Conservation (phyloP, 495 filamentous ascomycete genomes). For the Trichocladium uniseriatum region DNA sequence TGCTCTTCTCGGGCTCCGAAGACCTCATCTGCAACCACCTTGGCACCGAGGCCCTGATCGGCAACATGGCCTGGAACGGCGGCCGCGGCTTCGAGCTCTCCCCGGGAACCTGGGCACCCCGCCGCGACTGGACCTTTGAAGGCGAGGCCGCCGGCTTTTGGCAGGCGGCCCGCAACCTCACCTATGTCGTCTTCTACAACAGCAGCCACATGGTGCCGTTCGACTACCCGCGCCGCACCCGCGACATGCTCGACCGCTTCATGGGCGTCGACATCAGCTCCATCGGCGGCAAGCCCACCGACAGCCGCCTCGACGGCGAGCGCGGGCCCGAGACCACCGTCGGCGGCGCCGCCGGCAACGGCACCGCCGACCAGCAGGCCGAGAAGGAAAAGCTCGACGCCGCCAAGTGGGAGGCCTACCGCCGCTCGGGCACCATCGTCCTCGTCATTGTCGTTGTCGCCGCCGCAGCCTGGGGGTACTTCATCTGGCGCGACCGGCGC, state of each 20-base stretch:
- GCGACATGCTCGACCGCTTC: constrained; percentile 97
- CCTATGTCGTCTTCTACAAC: constrained; percentile 93
- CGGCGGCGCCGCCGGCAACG: constrained; percentile 56
- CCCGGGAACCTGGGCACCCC: constrained; percentile 83
- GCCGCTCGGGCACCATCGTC: constrained; percentile 81
- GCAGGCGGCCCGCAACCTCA: constrained; percentile 88
- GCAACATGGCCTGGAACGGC: constrained; percentile 85
- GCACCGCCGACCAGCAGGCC: constrained; percentile 67
- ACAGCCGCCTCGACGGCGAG: constrained; percentile 84
- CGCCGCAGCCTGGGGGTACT: constrained; percentile 71
- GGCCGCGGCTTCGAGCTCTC: constrained; percentile 84
- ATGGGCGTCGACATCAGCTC: constrained; percentile 86
- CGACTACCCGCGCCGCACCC: constrained; percentile 73
- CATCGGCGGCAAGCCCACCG: constrained; percentile 77
- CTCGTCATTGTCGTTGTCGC: constrained; percentile 76
- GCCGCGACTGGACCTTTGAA: constrained; percentile 91
- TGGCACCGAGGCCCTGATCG: constrained; percentile 84
- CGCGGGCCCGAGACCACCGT: constrained; percentile 79
- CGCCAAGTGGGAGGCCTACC: constrained; percentile 87
- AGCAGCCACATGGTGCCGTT: constrained; percentile 96
- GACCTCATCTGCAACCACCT: constrained; percentile 97
- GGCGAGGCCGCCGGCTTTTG: constrained; percentile 83
- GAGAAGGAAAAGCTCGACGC: constrained; percentile 67
- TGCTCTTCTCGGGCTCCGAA: constrained; percentile 88
- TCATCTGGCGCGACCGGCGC: constrained; percentile 71